Base-by-base conservation (phyloP, 345 rosid species). In the Excoecaria cochinchinensis region DNA sequence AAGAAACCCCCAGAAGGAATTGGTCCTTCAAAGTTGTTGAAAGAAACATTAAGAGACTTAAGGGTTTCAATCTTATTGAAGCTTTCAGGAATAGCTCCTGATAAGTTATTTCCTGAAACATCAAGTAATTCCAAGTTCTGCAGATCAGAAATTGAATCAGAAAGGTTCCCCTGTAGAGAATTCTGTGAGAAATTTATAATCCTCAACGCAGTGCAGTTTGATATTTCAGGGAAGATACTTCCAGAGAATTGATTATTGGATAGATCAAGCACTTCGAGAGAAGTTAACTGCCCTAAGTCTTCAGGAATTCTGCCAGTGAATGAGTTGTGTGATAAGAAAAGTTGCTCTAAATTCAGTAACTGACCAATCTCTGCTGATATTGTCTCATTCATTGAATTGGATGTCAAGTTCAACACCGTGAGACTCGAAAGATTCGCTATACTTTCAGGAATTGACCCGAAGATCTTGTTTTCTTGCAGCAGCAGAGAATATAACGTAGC, bases 1-100 rank as follows among this genome's bases (percentile, higher is more conserved):
- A 89, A 89, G 75, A 87, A 74, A n/a, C 88, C 89, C 8, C 87
- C 85, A 3, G 76, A 25, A 21, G 92, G 92, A 74, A 87, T 77
- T 73, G 5, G 38, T 39, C 89, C 92, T 69, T 73, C 74, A 51
- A 89, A 85, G 69, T 80, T 73, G 74, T 89, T 89, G 69, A 13
- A 76, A 6, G 90, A 87, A 76, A 89, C 82, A 83, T 87, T 72
- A 4, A 89, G 78, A 59, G 80, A 84, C 25, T 64, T 80, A 16
- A 89, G 85, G 59, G 78, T 79, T 67, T 73, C 79, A 74, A 75
- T 67, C 56, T 80, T 73, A 79, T 72, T 74, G 38, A 87, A 83
- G 80, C 85, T 79, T 50, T 24, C 21, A 1, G 90, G 87, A 79
- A 89, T 83, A 21, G 9, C 67, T 58, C 90, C 92, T 4, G 82